Base-by-base conservation (phyloP, 179 eudicot genomes). In the Spergularia azorica region DNA sequence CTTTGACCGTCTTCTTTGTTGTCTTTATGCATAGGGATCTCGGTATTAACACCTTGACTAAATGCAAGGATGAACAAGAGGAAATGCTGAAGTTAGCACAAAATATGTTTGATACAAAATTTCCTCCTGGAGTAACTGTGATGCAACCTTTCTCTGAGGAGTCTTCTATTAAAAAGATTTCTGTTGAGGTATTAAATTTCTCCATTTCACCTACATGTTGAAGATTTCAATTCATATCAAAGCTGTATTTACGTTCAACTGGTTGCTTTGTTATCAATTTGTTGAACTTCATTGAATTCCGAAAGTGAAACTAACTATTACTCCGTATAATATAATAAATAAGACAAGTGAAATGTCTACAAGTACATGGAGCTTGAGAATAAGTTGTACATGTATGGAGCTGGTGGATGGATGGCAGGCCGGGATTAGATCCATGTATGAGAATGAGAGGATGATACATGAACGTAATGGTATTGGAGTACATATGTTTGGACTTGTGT, bases 121-220 rank as follows among this genome's bases (percentile, higher is more conserved):
- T 95, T 65, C 97, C 97, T 67, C 92, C 92, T 9, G 99, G 99
- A 3, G 98, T 90, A 58, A 90, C 85, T 2, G 85, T 87, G 91
- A 58, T 95, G 82, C 97, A 93, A 73, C 99, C 99, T 61, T 95
- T 95, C 77, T 76, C 95, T 0, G 96, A 95, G 76, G 99, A 83
- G 60, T 90, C 99, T 56, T 88, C 98, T 41, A 88, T 95, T 6
- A 95, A 90, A 79, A 93, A 89, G 79, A 80, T 95, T 75, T 82
- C 90, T 3, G 98, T 95, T 65, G 85, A 85, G 95, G 99, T 95
- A 79, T 67, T 63, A 56, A 60, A 38, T 46, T 78, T 41, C 16
- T 17, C 8, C n/a, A 17, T 63, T 32, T 17, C 39, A 11, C 71
- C 80, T 20, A 54, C 11, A 5, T 51, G 54, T 36, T 69, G 21